These are phyloP conservation scores for Penicillium pancosmium DNA, from an alignment of 495 filamentous ascomycete genomes.

Conservation along the genomic window DNA sequence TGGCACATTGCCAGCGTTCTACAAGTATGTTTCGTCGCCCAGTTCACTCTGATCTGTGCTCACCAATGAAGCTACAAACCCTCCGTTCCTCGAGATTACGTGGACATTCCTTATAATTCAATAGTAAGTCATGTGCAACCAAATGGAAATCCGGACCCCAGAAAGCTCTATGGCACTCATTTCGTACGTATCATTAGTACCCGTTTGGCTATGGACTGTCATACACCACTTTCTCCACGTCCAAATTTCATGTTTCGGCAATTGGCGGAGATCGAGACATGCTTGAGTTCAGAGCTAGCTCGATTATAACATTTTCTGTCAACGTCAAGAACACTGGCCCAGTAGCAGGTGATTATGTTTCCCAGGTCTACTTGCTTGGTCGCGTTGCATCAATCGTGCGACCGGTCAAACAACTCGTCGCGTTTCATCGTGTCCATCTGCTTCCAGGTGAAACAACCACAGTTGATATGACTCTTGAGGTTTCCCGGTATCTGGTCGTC, in stretches of 20 bases:
- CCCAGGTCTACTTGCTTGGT: constrained; percentile 40
- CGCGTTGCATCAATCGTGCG: constrained; percentile 42
- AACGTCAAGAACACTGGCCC: constrained; percentile 34
- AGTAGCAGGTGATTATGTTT: constrained; percentile 38
- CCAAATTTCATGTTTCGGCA: background rate
- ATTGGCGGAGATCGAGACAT: background rate
- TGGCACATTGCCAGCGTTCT: constrained; percentile 13
- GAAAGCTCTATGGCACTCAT: background rate
- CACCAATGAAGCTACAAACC: constrained; percentile 9
- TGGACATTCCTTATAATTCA: constrained; percentile 7
- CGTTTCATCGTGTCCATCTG: constrained; percentile 39
- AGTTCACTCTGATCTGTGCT: background rate
- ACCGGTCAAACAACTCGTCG: constrained; percentile 43
- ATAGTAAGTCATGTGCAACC: background rate
- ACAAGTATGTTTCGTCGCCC: constrained; percentile 5
- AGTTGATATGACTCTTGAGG: constrained; percentile 15
- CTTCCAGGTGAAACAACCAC: constrained; percentile 25
- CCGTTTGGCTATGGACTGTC: constrained; percentile 23
- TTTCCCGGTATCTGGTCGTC: constrained; percentile 40
- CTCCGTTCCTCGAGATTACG: constrained; percentile 9
- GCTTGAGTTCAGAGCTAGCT: constrained; percentile 23
- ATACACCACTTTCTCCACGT: constrained; percentile 5
- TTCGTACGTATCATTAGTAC: background rate
- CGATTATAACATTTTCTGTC: constrained; percentile 36
- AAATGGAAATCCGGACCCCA: background rate